Evolutionary conservation across 2,329 filamentous ascomycete genomes (phyloP).

Genomic region (Aspergillus japonicus): DNA sequence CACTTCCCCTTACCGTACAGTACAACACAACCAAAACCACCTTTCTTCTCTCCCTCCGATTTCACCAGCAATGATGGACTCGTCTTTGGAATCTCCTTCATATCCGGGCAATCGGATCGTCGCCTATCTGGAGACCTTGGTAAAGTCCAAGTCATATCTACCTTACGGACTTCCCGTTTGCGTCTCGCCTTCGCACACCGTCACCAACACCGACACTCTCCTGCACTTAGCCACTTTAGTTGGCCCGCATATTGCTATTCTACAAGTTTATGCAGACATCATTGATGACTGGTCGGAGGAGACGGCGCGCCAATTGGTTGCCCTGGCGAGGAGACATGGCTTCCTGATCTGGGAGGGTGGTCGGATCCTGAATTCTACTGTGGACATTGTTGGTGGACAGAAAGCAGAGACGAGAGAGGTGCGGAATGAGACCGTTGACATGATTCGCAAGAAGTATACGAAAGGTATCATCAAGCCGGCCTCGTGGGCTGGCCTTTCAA

Average conservation of each 20-base stretch:
- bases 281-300: slow-evolving; percentile 60
- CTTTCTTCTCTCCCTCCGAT: background rate
- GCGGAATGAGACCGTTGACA: slow-evolving; percentile 33
- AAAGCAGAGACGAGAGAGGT: slow-evolving; percentile 29
- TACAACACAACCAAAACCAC: background rate
- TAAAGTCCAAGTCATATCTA: slow-evolving; percentile 34
- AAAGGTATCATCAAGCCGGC: slow-evolving; percentile 39
- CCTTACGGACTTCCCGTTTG: slow-evolving; percentile 41
- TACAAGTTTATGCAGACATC: slow-evolving; percentile 63
- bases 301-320: slow-evolving; percentile 46
- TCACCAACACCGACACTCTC: slow-evolving; percentile 56
- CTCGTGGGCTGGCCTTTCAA: slow-evolving; percentile 40
- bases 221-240: slow-evolving; percentile 57
- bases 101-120: slow-evolving; percentile 37
- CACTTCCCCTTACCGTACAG: background rate
- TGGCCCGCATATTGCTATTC: slow-evolving; percentile 59
- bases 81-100: slow-evolving; percentile 14
- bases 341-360: slow-evolving; percentile 45
- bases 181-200: slow-evolving; percentile 56
- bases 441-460: slow-evolving; percentile 41
- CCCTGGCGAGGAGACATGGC: slow-evolving; percentile 35
- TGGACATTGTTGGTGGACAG: slow-evolving; percentile 32
- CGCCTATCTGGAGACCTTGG: slow-evolving; percentile 38
- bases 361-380: slow-evolving; percentile 37
- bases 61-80: slow-evolving; percentile 2